These are phyloP conservation scores for Endocalyx cinctus DNA, from an alignment of 2,329 filamentous ascomycete species.

Conservation along the genomic window DNA sequence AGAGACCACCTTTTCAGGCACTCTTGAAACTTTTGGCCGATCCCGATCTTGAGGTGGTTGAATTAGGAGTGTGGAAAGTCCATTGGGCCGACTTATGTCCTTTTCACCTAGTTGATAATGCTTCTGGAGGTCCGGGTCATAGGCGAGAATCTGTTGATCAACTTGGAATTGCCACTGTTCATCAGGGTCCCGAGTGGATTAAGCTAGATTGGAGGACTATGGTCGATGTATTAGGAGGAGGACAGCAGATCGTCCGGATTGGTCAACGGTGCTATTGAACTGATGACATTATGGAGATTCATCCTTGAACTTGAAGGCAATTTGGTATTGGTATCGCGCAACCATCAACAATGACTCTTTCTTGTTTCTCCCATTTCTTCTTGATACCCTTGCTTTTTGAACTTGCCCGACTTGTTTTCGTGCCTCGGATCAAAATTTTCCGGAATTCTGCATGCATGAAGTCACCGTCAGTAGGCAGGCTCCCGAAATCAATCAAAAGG, in stretches of 20 bases:
- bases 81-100: conserved; percentile 37
- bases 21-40: conserved; percentile 39
- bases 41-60: conserved; percentile 37
- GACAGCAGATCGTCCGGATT: conserved; percentile 14
- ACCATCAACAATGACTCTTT: too few species aligned
- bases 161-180: conserved; percentile 15
- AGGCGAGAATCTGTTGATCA: conserved; percentile 16
- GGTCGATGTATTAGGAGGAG: conserved; percentile 11
- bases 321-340: too few species aligned
- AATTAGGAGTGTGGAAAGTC: conserved; percentile 31
- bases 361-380: too few species aligned
- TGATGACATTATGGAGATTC: too few species aligned
- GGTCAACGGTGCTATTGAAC: conserved; percentile 14
- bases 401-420: too few species aligned
- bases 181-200: conserved; percentile 12
- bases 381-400: too few species aligned
- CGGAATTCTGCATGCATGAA: too few species aligned
- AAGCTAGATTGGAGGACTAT: conserved; percentile 13
- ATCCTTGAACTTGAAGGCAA: too few species aligned
- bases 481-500: too few species aligned
- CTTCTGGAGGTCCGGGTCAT: conserved; percentile 4
- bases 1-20: conserved; percentile 25
- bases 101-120: conserved; percentile 29
- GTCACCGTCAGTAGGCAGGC: too few species aligned
- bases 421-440: too few species aligned